phyloP scores from a whole-genome alignment of 2,329 filamentous ascomycete species.

The Akanthomyces muscarius region DNA sequence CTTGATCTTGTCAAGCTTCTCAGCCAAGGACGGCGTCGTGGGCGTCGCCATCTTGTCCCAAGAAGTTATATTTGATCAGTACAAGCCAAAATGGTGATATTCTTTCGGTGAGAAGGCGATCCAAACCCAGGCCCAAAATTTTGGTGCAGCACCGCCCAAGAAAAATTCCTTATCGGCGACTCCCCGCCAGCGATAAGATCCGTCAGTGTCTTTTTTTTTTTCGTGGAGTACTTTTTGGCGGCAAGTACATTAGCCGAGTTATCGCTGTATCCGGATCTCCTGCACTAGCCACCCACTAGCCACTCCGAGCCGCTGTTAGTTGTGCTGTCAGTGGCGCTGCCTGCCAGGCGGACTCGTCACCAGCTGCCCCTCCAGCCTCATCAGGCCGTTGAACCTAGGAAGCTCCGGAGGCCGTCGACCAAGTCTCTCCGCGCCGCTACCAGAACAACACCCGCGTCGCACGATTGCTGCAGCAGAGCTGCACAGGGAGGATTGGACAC shows the following conservation, averaged over 20 bases:
- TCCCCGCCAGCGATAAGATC: conserved; percentile 22
- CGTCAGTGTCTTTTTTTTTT: not conserved
- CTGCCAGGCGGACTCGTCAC: conserved; percentile 18
- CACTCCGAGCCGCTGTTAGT: not conserved
- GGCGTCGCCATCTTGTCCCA: conserved; percentile 44
- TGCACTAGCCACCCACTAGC: conserved; percentile 6
- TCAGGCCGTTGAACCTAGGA: conserved; percentile 13
- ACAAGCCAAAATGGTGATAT: not conserved
- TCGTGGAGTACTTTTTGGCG: not conserved
- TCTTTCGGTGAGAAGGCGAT: conserved; percentile 5
- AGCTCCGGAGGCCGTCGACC: conserved; percentile 20
- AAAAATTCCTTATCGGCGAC: conserved; percentile 26
- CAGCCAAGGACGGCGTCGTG: conserved; percentile 60
- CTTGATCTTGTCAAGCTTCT: conserved; percentile 96
- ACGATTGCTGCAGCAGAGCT: not conserved
- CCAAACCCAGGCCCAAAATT: conserved; percentile 13
- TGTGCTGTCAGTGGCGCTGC: not conserved
- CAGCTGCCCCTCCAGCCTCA: conserved; percentile 29
- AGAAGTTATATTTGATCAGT: conserved; percentile 17
- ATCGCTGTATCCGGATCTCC: conserved; percentile 30
- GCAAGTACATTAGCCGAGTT: conserved; percentile 19
- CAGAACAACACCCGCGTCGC: conserved; percentile 21
- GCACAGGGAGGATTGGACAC: conserved; percentile 33
- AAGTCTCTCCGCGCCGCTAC: not conserved
- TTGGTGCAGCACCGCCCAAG: conserved; percentile 14